Conservation (phyloP, 2,329 filamentous ascomycete genomes). For the Trichophaea hybrida region DNA sequence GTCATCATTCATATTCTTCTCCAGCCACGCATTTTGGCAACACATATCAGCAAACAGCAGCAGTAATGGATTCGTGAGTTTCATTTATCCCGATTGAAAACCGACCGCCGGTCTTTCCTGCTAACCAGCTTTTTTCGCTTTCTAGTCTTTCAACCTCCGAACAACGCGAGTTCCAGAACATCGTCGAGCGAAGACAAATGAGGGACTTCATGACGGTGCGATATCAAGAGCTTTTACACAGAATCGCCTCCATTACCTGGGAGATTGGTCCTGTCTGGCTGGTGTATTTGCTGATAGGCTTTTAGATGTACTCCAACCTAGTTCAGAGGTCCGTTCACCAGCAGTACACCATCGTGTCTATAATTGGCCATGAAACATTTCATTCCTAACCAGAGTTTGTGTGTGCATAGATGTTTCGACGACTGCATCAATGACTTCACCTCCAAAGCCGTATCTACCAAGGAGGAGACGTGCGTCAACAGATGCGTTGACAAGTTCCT, state of each 20-base stretch:
- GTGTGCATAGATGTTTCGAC: conserved; percentile 61
- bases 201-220: conserved; percentile 96
- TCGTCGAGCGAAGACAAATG: conserved; percentile 96
- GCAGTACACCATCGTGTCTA: neutral
- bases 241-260: neutral
- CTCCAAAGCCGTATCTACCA: conserved; percentile 77
- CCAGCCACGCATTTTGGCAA: neutral
- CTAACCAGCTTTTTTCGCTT: no score
- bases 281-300: conserved; percentile 1
- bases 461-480: conserved; percentile 83
- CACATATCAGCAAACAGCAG: neutral
- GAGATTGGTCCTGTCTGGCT: neutral
- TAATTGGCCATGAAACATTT: neutral
- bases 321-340: conserved; percentile 32
- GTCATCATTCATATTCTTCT: neutral
- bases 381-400: neutral
- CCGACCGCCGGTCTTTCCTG: no score
- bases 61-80: neutral
- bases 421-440: conserved; percentile 98
- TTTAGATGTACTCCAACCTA: conserved; percentile 49
- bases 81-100: neutral
- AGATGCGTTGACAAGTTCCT: conserved; percentile 94
- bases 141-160: conserved; percentile 57
- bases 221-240: conserved; percentile 22
- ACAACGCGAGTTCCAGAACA: conserved; percentile 81